phyloP scores from a whole-genome alignment of 2,329 filamentous ascomycete genomes.

The Metarhizium robertsii region DNA sequence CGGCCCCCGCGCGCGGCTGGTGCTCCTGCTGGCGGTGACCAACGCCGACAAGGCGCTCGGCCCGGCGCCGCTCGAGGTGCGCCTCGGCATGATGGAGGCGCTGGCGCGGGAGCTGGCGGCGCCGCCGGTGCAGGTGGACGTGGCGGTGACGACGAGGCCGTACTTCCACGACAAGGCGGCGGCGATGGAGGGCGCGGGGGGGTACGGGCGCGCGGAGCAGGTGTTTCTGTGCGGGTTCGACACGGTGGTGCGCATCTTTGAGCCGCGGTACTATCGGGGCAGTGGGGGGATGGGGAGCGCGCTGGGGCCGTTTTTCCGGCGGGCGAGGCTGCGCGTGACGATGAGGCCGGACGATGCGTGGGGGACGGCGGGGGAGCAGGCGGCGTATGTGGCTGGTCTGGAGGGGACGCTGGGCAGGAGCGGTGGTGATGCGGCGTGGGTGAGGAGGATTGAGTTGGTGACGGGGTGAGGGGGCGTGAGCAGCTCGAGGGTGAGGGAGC shows the following conservation, averaged over 20 bases:
- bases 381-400: conserved; percentile 44
- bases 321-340: conserved; percentile 53
- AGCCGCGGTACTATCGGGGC: conserved; percentile 58
- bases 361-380: conserved; percentile 35
- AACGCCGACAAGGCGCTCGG: conserved; percentile 60
- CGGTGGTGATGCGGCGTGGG: conserved; percentile 52
- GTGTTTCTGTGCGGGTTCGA: conserved; percentile 68
- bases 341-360: conserved; percentile 52
- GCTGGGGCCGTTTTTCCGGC: conserved; percentile 54
- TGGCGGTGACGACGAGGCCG: conserved; percentile 61
- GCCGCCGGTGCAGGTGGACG: conserved; percentile 40
- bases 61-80: conserved; percentile 57
- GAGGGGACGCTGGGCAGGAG: conserved; percentile 35
- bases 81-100: conserved; percentile 62
- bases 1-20: conserved; percentile 26
- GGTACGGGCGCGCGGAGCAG: conserved; percentile 40
- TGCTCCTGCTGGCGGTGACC: conserved; percentile 52
- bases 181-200: conserved; percentile 40
- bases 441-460: conserved; percentile 48
- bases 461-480: conserved; percentile 37
- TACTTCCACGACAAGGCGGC: conserved; percentile 66
- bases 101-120: conserved; percentile 49
- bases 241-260: conserved; percentile 62
- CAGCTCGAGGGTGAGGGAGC: conserved; percentile 54
- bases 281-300: conserved; percentile 35